Conservation (phyloP, 2,329 filamentous ascomycete genomes). For the Alternaria gaisen region DNA sequence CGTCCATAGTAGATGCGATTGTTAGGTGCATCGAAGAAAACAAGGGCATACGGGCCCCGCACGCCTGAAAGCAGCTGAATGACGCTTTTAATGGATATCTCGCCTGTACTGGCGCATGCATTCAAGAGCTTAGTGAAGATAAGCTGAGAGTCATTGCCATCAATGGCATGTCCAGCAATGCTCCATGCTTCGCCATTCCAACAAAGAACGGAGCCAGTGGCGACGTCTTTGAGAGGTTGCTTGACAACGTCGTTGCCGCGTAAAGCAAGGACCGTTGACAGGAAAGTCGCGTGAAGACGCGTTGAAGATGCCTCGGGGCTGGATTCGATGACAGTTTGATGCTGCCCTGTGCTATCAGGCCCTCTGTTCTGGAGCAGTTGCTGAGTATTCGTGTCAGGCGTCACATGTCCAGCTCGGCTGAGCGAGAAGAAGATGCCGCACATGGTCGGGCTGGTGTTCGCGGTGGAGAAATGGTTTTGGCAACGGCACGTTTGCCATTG, state of each 20-base stretch:
- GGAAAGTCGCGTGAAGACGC: constrained; percentile 65
- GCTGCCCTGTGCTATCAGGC: constrained; percentile 39
- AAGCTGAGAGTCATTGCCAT: constrained; percentile 79
- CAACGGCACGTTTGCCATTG: constrained; percentile 7
- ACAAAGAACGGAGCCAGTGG: constrained; percentile 75
- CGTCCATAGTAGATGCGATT: constrained; percentile 79
- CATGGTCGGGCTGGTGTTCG: constrained; percentile 33
- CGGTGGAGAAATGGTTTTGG: constrained; percentile 18
- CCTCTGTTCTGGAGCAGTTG: constrained; percentile 44
- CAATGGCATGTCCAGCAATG: constrained; percentile 65
- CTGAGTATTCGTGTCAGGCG: constrained; percentile 35
- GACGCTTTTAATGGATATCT: constrained; percentile 20
- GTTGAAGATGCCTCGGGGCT: background rate
- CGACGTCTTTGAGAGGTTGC: constrained; percentile 74
- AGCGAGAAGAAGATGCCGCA: constrained; percentile 64
- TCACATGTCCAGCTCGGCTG: constrained; percentile 38
- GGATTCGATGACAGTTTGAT: constrained; percentile 25
- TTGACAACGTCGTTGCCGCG: constrained; percentile 74
- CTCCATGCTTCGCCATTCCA: constrained; percentile 99
- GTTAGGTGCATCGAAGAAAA: constrained; percentile 75
- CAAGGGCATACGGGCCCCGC: constrained; percentile 85
- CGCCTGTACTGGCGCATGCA: constrained; percentile 14
- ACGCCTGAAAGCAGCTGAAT: constrained; percentile 39
- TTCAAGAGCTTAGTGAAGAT: constrained; percentile 69
- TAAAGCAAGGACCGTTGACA: constrained; percentile 90